Conservation (phyloP, 345 rosid species). For the Eucalyptus polybractea region DNA sequence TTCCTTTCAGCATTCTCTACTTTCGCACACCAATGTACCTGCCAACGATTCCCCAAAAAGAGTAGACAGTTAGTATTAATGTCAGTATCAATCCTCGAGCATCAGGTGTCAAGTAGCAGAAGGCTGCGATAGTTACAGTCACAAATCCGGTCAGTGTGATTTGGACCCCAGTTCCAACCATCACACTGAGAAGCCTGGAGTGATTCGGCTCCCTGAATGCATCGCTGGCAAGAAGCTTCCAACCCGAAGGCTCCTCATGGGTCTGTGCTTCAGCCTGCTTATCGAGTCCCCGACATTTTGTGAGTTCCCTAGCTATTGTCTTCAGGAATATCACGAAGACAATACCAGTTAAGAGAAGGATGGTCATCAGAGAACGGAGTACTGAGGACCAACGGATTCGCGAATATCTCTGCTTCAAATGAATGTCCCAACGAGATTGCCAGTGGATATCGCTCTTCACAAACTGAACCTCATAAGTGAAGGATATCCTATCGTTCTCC, state of each 20-base stretch:
- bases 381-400: not conserved
- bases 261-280: conserved; percentile 66
- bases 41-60: not conserved
- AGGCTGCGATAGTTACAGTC: not conserved
- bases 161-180: not conserved
- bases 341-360: not conserved
- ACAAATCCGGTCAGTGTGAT: not conserved
- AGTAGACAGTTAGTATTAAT: not conserved
- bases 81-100: not conserved
- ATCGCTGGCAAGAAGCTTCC: not conserved
- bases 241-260: conserved; percentile 11
- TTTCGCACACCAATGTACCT: not conserved
- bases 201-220: not conserved
- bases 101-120: not conserved
- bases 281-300: conserved; percentile 45
- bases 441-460: not conserved
- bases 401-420: not conserved
- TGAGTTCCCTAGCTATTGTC: not conserved
- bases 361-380: not conserved
- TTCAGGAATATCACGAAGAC: not conserved
- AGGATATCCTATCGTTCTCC: not conserved
- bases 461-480: conserved; percentile 1
- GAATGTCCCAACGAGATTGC: conserved; percentile 1
- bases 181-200: not conserved
- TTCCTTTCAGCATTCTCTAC: not conserved